phyloP scores from a whole-genome alignment of 2,329 filamentous ascomycete genomes.

The Trichophyton schoenleinii region DNA sequence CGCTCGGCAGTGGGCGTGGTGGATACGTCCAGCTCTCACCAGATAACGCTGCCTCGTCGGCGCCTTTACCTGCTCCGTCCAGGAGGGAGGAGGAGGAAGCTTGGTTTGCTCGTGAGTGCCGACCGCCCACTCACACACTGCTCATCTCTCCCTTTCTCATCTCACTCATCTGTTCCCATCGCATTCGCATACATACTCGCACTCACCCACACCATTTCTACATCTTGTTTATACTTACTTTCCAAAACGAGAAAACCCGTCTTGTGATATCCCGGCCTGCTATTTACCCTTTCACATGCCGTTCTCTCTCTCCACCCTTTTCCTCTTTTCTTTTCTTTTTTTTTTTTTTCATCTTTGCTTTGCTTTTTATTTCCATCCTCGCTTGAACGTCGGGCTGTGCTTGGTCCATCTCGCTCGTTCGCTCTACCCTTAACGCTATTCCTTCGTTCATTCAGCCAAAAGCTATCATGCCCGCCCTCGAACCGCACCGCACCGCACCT shows the following conservation, averaged over 20 bases:
- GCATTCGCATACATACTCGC: neutral
- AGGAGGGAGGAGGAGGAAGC: constrained; percentile 89
- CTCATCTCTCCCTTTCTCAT: neutral
- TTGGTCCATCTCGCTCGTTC: neutral
- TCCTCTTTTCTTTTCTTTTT: neutral
- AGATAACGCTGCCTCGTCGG: constrained; percentile 59
- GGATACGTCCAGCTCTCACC: constrained; percentile 88
- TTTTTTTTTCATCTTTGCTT: neutral
- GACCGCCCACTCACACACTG: constrained; percentile 10
- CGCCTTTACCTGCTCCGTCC: constrained; percentile 70
- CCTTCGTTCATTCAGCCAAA: neutral
- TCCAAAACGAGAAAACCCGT: neutral
- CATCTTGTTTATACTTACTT: neutral
- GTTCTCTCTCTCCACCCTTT: neutral
- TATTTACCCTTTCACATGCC: neutral
- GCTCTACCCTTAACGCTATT: neutral
- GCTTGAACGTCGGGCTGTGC: neutral
- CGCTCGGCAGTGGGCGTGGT: constrained; percentile 52
- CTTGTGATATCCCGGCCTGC: neutral
- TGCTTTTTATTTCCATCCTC: neutral
- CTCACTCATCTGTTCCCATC: neutral
- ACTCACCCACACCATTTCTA: neutral
- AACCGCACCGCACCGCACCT: neutral
- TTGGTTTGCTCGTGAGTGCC: constrained; percentile 81
- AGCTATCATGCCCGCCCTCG: neutral